Conservation (phyloP, 305 asterid species). For the Salvia sclarea region DNA sequence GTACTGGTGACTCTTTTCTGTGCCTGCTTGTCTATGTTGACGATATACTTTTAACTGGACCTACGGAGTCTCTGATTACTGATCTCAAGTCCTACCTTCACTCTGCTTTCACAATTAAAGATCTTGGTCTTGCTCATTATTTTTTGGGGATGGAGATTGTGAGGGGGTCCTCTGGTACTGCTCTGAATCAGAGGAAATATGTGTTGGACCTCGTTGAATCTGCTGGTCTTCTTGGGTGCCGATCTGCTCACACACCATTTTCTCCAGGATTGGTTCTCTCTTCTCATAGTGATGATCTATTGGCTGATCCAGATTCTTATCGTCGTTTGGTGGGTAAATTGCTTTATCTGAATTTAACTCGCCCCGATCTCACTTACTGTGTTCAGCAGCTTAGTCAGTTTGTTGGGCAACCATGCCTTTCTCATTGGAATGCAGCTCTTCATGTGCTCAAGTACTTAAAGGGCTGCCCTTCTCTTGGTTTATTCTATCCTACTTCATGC, state of each 20-base stretch:
- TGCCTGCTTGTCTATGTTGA: neutral
- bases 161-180: fast-evolving
- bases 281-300: too few relatives aligned
- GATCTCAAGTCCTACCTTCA: neutral
- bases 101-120: neutral
- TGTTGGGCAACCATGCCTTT: fast-evolving
- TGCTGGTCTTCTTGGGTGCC: neutral
- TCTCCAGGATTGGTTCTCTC: neutral
- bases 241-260: fast-evolving
- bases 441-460: neutral
- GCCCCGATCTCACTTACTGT: neutral
- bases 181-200: neutral
- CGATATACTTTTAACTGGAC: neutral
- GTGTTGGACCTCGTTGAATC: neutral
- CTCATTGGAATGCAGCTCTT: neutral
- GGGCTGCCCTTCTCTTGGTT: neutral
- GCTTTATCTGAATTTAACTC: neutral
- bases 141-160: neutral
- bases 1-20: fast-evolving
- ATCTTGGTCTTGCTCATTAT: neutral
- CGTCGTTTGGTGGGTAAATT: neutral
- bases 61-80: fast-evolving
- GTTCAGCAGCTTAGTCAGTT: neutral
- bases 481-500: fast-evolving
- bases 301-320: neutral